These are phyloP conservation scores for Avena insularis DNA, from an alignment of 176 grass and related monocot species.

Conservation along the genomic window DNA sequence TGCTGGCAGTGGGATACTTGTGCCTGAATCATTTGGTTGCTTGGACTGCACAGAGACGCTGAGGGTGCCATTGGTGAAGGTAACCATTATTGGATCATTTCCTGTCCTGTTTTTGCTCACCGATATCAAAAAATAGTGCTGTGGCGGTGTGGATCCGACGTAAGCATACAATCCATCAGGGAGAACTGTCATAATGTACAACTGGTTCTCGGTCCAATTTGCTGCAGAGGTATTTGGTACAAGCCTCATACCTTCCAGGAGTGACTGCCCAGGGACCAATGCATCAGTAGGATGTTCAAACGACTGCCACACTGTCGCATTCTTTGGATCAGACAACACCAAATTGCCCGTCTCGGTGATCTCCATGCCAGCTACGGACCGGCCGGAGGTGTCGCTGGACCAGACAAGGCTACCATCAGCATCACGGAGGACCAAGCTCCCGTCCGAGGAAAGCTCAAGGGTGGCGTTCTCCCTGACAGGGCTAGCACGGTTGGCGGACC, in stretches of 20 bases:
- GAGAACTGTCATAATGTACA: conserved; percentile 39
- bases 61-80: conserved; percentile 36
- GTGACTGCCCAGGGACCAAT: conserved; percentile 43
- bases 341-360: conserved; percentile 51
- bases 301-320: conserved; percentile 58
- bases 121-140: conserved; percentile 21
- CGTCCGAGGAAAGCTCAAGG: conserved; percentile 27
- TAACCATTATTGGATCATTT: conserved; percentile 33
- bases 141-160: conserved; percentile 41
- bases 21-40: neutral
- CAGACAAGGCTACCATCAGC: conserved; percentile 35
- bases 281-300: conserved; percentile 54
- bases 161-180: conserved; percentile 37
- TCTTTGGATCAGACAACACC: conserved; percentile 47
- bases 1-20: neutral
- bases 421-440: conserved; percentile 42
- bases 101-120: neutral
- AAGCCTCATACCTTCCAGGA: conserved; percentile 34
- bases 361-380: conserved; percentile 3
- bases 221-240: conserved; percentile 26
- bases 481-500: conserved; percentile 46
- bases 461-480: conserved; percentile 53
- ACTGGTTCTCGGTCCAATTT: conserved; percentile 44
- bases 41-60: neutral
- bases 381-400: conserved; percentile 15